Evolutionary conservation across 108 stramenopile species (phyloP), one percentile per base, ranked within the genome.

Genomic region (Craspedostauros australis): DNA sequence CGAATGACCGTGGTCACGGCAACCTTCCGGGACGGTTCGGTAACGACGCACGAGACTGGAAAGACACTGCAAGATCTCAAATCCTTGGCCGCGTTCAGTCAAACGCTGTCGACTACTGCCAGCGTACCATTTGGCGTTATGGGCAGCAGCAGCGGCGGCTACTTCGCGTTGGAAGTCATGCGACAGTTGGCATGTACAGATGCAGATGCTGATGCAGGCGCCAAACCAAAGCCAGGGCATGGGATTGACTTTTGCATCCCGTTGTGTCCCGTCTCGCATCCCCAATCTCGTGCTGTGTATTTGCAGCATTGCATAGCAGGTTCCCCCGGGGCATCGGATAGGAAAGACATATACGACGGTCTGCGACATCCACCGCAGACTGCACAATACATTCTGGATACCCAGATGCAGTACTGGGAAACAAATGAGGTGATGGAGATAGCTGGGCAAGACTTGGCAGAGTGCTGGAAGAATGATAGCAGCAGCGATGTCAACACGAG

Each of bases 161-260:
- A 56, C 46, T 69, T 69, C 37, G 68, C 68, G 2, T 31, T 69
- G 7, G 49, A 39, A 1, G 26, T 69, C n/a, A n/a, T n/a, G n/a
- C n/a, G n/a, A n/a, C n/a, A n/a, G n/a, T n/a, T n/a, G n/a, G n/a
- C n/a, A 2, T 56, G 28, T 7, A 53, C 55, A 54, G 26, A 33
- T 18, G 44, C 51, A 39, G 29, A 37, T 12, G 21, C 1, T 19
- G 28, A 23, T 40, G 32, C 12, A 11, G n/a, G n/a, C n/a, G n/a
- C n/a, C n/a, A n/a, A n/a, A n/a, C n/a, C n/a, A n/a, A n/a, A n/a
- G n/a, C n/a, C n/a, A n/a, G n/a, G n/a, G n/a, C n/a, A n/a, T n/a
- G n/a, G n/a, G n/a, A 60, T 67, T 25, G 37, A 52, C 46, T 69
- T 69, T 40, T 69, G 68, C 40, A 69, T 69, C 27, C 61, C 61